A percentile compares a stretch with the other conserved stretches of the same genome.
These are phyloP conservation scores for Phytophthora kernoviae DNA, from an alignment of 352 stramenopile species.

Conservation along the genomic window DNA sequence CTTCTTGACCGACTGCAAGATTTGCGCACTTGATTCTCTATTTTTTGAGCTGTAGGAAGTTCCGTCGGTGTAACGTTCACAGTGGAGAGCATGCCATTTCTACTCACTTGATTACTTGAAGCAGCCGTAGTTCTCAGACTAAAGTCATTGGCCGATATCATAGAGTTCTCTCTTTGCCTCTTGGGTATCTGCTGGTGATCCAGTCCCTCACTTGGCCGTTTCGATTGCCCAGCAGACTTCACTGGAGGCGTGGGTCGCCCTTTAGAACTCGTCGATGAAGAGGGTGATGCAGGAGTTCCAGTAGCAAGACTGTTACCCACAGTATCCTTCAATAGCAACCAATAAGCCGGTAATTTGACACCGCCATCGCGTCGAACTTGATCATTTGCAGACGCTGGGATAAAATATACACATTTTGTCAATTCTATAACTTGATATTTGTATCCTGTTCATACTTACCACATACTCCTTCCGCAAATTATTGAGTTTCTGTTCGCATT, in stretches of 20 bases:
- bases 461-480: conserved; percentile 25
- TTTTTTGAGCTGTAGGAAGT: not conserved
- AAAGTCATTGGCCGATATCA: not conserved
- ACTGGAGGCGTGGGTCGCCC: not conserved
- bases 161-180: not conserved
- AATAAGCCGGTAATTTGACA: conserved; percentile 9
- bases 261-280: not conserved
- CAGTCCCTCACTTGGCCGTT: not conserved
- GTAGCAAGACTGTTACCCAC: conserved; percentile 7
- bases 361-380: not conserved
- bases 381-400: not conserved
- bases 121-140: not conserved
- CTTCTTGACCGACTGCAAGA: conserved; percentile 14
- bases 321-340: conserved; percentile 15
- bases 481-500: conserved; percentile 27
- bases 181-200: not conserved
- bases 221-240: not conserved
- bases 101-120: not conserved
- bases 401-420: not conserved
- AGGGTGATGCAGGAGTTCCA: not conserved
- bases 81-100: not conserved
- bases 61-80: not conserved
- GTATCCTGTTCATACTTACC: not conserved
- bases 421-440: not conserved
- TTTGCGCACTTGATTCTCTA: conserved; percentile 8